phyloP scores from a whole-genome alignment of 805 yeast species.

The Saccharomycopsis microspora region DNA sequence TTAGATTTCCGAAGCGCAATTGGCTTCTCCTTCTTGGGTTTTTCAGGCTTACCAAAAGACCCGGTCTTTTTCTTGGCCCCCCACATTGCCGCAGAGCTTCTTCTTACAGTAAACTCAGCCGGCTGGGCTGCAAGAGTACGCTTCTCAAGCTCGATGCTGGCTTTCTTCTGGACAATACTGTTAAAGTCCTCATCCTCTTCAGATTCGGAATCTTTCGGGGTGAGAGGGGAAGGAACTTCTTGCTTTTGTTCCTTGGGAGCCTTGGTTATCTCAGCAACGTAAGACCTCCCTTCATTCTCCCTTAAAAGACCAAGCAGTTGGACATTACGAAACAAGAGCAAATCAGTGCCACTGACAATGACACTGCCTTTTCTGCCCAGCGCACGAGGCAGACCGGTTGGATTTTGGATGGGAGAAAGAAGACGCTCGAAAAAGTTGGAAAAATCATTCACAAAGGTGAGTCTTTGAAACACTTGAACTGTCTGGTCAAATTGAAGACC shows the following conservation, averaged over 20 bases:
- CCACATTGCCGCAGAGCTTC: no score
- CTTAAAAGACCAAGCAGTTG: neutral
- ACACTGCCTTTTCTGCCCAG: neutral
- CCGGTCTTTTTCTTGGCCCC: no score
- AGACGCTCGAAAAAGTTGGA: constrained; percentile 10
- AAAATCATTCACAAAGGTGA: constrained; percentile 9
- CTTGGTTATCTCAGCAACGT: neutral
- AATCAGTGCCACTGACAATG: neutral
- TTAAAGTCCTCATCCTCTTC: constrained; percentile 3
- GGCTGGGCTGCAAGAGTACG: no score
- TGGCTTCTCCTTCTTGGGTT: no score
- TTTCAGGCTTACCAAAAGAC: no score
- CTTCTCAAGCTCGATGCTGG: no score
- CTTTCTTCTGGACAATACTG: neutral
- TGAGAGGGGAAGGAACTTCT: neutral
- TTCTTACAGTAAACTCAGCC: no score
- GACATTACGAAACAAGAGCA: neutral
- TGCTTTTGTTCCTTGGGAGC: neutral
- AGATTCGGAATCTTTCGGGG: neutral
- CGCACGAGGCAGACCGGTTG: neutral
- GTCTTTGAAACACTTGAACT: constrained; percentile 6
- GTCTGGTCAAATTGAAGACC: constrained; percentile 10
- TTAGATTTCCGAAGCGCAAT: neutral
- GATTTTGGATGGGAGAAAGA: constrained; percentile 1
- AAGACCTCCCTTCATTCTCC: neutral